Evolutionary conservation across 352 stramenopile species (phyloP).

Genomic region (Saprolegnia diclina): DNA sequence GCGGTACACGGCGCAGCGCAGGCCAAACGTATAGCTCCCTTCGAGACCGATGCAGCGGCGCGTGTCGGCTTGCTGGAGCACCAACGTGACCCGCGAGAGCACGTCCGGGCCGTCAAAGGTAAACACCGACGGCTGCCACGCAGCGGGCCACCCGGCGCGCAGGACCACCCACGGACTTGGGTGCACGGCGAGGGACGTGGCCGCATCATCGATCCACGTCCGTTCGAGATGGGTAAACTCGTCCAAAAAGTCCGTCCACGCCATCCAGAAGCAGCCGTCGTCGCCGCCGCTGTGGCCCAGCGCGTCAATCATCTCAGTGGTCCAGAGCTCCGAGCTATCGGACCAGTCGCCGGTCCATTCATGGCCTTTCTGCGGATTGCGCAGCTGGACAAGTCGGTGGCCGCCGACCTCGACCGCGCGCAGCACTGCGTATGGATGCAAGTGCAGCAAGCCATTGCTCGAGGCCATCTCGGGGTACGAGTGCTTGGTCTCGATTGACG

Average conservation of each 20-base stretch:
- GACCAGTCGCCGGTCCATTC: slow-evolving; percentile 52
- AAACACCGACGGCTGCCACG: slow-evolving; percentile 34
- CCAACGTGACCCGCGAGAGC: slow-evolving; percentile 32
- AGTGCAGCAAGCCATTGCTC: slow-evolving; percentile 38
- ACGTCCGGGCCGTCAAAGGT: slow-evolving; percentile 29
- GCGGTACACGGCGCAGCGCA: slow-evolving; percentile 33
- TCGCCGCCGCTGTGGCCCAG: slow-evolving; percentile 41
- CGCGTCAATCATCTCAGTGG: slow-evolving; percentile 36
- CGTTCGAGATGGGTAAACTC: slow-evolving; percentile 37
- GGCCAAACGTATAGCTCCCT: slow-evolving; percentile 36
- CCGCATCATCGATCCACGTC: slow-evolving; percentile 36
- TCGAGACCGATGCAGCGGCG: slow-evolving; percentile 40
- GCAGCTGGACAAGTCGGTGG: slow-evolving; percentile 34
- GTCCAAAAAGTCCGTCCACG: slow-evolving; percentile 39
- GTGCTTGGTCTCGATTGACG: slow-evolving; percentile 27
- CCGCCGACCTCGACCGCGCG: slow-evolving; percentile 36
- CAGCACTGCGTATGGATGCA: slow-evolving; percentile 55
- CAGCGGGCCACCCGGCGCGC: slow-evolving; percentile 31
- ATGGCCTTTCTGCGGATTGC: slow-evolving; percentile 51
- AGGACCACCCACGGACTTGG: slow-evolving; percentile 30
- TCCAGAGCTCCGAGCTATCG: slow-evolving; percentile 45
- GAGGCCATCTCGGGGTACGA: slow-evolving; percentile 7
- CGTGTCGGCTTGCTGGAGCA: slow-evolving; percentile 38
- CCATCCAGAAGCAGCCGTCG: slow-evolving; percentile 64
- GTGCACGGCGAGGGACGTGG: slow-evolving; percentile 35